Evolutionary conservation across 345 rosid species (phyloP), one percentile per base, ranked within the genome.

Genomic region (Ceriops zippeliana): DNA sequence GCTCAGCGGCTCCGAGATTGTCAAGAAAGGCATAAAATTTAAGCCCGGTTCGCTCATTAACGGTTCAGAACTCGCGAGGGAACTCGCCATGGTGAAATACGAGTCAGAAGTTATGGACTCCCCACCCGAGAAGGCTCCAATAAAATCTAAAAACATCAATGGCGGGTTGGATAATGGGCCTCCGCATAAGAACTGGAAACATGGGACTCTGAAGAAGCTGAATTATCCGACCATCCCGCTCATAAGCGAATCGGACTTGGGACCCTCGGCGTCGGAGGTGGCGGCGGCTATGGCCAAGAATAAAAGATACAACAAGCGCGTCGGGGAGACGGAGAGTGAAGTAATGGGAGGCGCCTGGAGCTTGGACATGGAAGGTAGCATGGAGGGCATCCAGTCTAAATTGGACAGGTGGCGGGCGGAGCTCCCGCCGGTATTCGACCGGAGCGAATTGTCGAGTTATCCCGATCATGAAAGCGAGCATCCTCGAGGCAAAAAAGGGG

Each of bases 231-330:
- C 77, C n/a, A 20, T 72, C 28, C 74, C 68, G 20, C 8, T 76
- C 7, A 68, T 85, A 65, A 88, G 92, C 0, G 88, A 87, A 51
- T 88, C 97, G 0, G 96, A 95, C 30, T 58, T 91, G 65, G 99
- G 99, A 9, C 99, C 99, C 0, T 91, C 99, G 1, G 85, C 96
- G 0, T 95, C 99, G 2, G 99, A 89, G 75, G 91, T 95, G 69
- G 96, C 95, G 7, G 85, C 87, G 2, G 83, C 65, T 1, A 62
- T 88, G 73, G 85, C 86, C 22, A 79, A 34, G 7, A 88, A 62
- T 51, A 85, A 82, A 66, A 71, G 69, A 74, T 22, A 76, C 49
- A 42, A 42, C 49, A 42, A 42, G 49, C 49, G 49, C 7, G 49
- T 46, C 5, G 81, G 71, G 51, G 96, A 86, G 7, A 66, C 69